A percentile compares a stretch with the other conserved stretches of the same genome.
Evolutionary conservation across 2,329 filamentous ascomycete genomes (phyloP).

Genomic region (Dissoconium aciculare): DNA sequence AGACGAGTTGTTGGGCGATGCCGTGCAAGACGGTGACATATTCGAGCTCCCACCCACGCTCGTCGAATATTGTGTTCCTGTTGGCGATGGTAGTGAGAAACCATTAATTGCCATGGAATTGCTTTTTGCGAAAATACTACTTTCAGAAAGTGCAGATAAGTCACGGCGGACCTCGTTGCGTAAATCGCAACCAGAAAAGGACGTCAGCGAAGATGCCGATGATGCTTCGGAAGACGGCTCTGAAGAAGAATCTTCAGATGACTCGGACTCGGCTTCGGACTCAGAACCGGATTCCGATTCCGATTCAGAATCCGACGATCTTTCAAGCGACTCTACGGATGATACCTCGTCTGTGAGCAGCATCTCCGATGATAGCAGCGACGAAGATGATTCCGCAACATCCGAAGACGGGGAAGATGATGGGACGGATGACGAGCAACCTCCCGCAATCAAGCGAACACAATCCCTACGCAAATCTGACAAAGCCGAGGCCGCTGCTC

Average conservation of each 20-base stretch:
- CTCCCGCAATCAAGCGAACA: conserved; percentile 12
- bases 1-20: conserved; percentile 12
- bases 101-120: conserved; percentile 75
- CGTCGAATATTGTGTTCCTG: conserved; percentile 34
- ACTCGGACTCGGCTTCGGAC: conserved; percentile 8
- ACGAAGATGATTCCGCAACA: conserved; percentile 5
- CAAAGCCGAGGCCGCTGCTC: conserved; percentile 6
- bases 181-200: conserved; percentile 22
- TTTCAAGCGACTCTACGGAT: conserved; percentile 5
- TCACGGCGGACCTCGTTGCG: too few relatives aligned
- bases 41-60: conserved; percentile 43
- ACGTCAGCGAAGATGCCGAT: conserved; percentile 10
- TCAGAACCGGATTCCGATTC: conserved; percentile 10
- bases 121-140: conserved; percentile 41
- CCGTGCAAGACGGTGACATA: conserved; percentile 20
- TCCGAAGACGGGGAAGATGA: conserved; percentile 9
- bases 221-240: conserved; percentile 4
- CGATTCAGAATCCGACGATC: conserved; percentile 7
- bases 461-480: conserved; percentile 21
- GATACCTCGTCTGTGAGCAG: conserved; percentile 2
- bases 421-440: conserved; percentile 1
- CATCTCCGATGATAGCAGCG: conserved; percentile 2
- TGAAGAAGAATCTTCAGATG: conserved; percentile 1
- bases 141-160: too few relatives aligned
- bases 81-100: conserved; percentile 39